These are phyloP conservation scores for Vigna trinervia DNA, from an alignment of 306 rosid genomes.

Conservation along the genomic window DNA sequence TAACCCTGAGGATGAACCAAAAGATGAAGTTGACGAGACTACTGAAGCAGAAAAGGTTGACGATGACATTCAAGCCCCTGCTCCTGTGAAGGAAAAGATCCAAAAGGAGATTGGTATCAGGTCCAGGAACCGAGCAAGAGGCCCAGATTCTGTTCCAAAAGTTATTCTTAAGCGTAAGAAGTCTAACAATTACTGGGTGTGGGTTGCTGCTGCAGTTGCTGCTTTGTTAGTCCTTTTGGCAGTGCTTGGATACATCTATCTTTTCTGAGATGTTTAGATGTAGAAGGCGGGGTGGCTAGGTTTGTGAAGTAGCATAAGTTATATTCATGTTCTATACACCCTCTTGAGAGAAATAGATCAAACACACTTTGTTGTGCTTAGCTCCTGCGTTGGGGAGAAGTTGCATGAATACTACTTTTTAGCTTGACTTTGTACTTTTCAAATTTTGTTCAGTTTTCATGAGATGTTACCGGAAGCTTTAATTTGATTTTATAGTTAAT, in stretches of 20 bases:
- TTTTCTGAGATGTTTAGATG: constrained; percentile 51
- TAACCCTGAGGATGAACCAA: constrained; percentile 63
- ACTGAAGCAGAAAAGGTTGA: constrained; percentile 58
- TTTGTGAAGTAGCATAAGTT: constrained; percentile 57
- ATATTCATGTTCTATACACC: constrained; percentile 62
- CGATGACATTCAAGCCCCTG: constrained; percentile 53
- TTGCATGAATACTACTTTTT: constrained; percentile 45
- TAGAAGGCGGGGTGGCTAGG: constrained; percentile 48
- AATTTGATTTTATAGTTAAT: constrained; percentile 39
- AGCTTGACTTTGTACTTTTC: constrained; percentile 54
- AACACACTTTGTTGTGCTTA: constrained; percentile 55
- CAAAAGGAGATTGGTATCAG: constrained; percentile 62
- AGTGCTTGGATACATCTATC: constrained; percentile 67
- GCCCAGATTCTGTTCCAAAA: constrained; percentile 59
- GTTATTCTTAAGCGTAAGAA: constrained; percentile 74
- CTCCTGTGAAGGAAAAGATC: constrained; percentile 54
- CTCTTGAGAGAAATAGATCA: constrained; percentile 52
- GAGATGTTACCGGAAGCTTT: constrained; percentile 41
- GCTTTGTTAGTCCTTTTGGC: constrained; percentile 56
- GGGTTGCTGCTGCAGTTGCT: constrained; percentile 74
- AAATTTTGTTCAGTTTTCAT: constrained; percentile 55
- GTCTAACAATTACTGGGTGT: constrained; percentile 66
- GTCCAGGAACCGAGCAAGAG: constrained; percentile 63
- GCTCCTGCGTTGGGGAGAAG: constrained; percentile 37
- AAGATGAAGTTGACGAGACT: constrained; percentile 53